These are phyloP conservation scores for Martiniozyma abietophila DNA, from an alignment of 805 yeast genomes.

Conservation along the genomic window DNA sequence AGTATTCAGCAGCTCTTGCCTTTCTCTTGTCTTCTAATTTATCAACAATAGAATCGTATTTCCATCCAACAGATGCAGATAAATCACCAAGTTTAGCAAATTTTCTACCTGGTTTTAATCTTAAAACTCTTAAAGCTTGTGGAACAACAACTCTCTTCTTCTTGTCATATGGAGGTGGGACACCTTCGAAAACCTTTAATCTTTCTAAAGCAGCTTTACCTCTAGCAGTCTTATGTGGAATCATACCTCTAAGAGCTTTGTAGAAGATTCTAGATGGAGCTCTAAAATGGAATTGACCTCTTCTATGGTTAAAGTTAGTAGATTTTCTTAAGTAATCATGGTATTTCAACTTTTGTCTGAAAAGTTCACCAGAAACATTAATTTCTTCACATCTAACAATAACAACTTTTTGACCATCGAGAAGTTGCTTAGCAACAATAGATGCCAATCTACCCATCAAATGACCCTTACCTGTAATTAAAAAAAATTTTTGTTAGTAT, in stretches of 20 bases:
- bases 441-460: slow-evolving; percentile 99
- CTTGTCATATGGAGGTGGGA: slow-evolving; percentile 99
- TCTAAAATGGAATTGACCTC: slow-evolving; percentile 99
- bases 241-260: slow-evolving; percentile 99
- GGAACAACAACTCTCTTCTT: slow-evolving; percentile 99
- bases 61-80: slow-evolving; percentile 98
- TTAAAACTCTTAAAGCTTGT: slow-evolving; percentile 97
- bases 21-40: slow-evolving; percentile 99
- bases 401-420: slow-evolving; percentile 96
- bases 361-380: slow-evolving; percentile 99
- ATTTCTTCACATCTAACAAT: slow-evolving; percentile 96
- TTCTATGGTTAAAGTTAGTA: slow-evolving; percentile 95
- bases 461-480: slow-evolving; percentile 80
- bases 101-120: slow-evolving; percentile 99
- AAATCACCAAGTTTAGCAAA: slow-evolving; percentile 97
- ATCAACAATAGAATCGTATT: slow-evolving; percentile 96
- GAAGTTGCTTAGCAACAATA: slow-evolving; percentile 94
- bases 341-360: slow-evolving; percentile 99
- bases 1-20: slow-evolving; percentile 97
- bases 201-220: slow-evolving; percentile 99
- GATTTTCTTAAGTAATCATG: slow-evolving; percentile 99
- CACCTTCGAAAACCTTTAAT: slow-evolving; percentile 99
- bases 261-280: slow-evolving; percentile 99
- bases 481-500: slow-evolving; percentile 8
- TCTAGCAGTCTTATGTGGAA: slow-evolving; percentile 99